phyloP scores from a whole-genome alignment of 345 rosid genomes.

The Hypericum perforatum region DNA sequence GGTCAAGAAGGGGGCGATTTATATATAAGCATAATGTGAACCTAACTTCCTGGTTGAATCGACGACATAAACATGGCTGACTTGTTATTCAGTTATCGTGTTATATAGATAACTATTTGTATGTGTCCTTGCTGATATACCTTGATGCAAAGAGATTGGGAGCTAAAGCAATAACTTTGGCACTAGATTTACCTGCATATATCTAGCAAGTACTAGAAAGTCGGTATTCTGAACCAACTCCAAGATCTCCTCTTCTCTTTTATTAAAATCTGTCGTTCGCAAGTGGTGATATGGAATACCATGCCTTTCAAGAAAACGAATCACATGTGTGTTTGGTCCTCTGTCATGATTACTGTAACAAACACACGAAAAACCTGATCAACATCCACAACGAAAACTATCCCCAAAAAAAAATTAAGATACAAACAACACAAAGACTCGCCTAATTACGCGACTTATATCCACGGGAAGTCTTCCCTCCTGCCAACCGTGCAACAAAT shows the following conservation, averaged over 20 bases:
- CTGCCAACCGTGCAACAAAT: slow-evolving; percentile 84
- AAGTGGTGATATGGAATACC: slow-evolving; percentile 80
- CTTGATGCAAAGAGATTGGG: slow-evolving; percentile 5
- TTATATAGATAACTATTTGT: no score
- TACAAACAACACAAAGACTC: slow-evolving; percentile 3
- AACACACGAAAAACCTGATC: slow-evolving; percentile 8
- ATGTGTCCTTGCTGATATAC: not conserved
- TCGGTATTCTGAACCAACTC: slow-evolving; percentile 75
- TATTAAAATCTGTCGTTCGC: slow-evolving; percentile 38
- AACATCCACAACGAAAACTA: slow-evolving; percentile 8
- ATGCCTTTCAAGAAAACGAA: slow-evolving; percentile 72
- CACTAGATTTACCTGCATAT: slow-evolving; percentile 80
- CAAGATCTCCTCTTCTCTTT: slow-evolving; percentile 69
- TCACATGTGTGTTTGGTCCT: slow-evolving; percentile 75
- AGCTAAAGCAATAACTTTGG: slow-evolving; percentile 5
- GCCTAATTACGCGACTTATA: slow-evolving; percentile 88
- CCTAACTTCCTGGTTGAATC: no score
- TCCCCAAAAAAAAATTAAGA: not conserved
- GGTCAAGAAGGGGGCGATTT: no score
- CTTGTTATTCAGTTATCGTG: no score
- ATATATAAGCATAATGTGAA: no score
- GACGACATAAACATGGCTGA: no score
- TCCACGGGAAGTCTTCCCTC: slow-evolving; percentile 84
- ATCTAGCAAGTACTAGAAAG: slow-evolving; percentile 89
- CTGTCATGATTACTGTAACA: slow-evolving; percentile 74